A percentile compares a stretch with the other conserved stretches of the same genome.
These are phyloP conservation scores for Dipodascus albidus DNA, from an alignment of 805 yeast species.

Conservation along the genomic window DNA sequence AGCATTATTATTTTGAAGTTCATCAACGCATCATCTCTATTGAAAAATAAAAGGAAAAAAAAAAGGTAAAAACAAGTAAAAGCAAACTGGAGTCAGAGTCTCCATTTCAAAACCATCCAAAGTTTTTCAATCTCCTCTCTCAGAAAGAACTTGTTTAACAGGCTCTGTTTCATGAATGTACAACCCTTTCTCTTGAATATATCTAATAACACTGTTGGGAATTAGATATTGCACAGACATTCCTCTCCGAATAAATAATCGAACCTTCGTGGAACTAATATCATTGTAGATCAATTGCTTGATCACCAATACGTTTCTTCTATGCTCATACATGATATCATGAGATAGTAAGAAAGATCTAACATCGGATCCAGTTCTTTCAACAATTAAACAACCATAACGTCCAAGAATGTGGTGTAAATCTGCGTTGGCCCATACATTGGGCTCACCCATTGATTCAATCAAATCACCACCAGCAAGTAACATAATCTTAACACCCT, in stretches of 20 bases:
- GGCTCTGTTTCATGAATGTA: slow-evolving; percentile 85
- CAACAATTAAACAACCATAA: slow-evolving; percentile 93
- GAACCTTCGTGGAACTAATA: slow-evolving; percentile 87
- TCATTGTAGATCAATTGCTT: slow-evolving; percentile 95
- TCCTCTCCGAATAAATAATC: slow-evolving; percentile 83
- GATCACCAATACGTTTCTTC: slow-evolving; percentile 83
- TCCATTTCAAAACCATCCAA: background rate
- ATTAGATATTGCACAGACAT: slow-evolving; percentile 93
- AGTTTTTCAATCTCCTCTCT: slow-evolving; percentile 19
- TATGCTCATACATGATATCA: slow-evolving; percentile 94
- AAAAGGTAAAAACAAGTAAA: too few species aligned
- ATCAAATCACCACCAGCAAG: slow-evolving; percentile 96
- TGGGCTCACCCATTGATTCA: slow-evolving; percentile 99
- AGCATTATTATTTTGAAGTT: background rate
- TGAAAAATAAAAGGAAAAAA: background rate
- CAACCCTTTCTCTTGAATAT: slow-evolving; percentile 83
- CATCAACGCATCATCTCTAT: background rate
- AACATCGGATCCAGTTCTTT: slow-evolving; percentile 93
- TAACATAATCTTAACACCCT: slow-evolving; percentile 90
- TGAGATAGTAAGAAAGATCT: slow-evolving; percentile 84
- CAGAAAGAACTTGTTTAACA: slow-evolving; percentile 64
- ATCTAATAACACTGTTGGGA: slow-evolving; percentile 90
- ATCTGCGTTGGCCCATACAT: slow-evolving; percentile 96
- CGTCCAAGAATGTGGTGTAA: slow-evolving; percentile 90
- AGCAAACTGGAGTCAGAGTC: too few species aligned